Evolutionary conservation across 75 land plant genomes (phyloP), one percentile per base, ranked within the genome.

Genomic region (Azolla pinnata): DNA sequence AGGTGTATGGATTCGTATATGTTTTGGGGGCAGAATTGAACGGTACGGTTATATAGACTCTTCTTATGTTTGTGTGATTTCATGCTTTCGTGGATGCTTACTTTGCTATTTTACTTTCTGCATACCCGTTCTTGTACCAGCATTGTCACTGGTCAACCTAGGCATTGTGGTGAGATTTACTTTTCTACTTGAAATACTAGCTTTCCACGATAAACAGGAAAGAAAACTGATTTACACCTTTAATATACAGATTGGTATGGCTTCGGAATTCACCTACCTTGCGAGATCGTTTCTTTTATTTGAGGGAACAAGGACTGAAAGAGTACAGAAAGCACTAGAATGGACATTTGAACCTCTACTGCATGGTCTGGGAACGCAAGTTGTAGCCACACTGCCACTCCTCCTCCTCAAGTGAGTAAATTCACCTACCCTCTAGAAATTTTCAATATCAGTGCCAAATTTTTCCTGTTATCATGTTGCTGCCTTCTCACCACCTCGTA

Each of bases 361-460:
- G 33, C 78, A 71, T 54, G 78, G 78, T 54, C 65, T 75, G 27
- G 78, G 78, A 10, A 75, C 78, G n/a, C 78, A 75, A 72, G 31
- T 75, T 27, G 76, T 49, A 2, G 75, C 75, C 24, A 75, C 78
- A 7, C 44, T 75, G 33, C 78, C 78, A 35, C 75, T 75, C 64
- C 35, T 75, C 23, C 71, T 75, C 29, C 61, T 75, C 33, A 75
- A 60, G 78, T 75, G 54, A 70, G 69, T 5, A 33, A n/a, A n/a
- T n/a, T n/a, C n/a, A n/a, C n/a, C n/a, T n/a, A n/a, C n/a, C n/a
- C n/a, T n/a, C n/a, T n/a, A n/a, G n/a, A n/a, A n/a, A n/a, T n/a
- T n/a, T n/a, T n/a, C n/a, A n/a, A n/a, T n/a, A n/a, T n/a, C n/a
- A n/a, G n/a, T n/a, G n/a, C n/a, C n/a, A n/a, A n/a, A n/a, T n/a